These are phyloP conservation scores for Pyricularia sp. DNA, from an alignment of 2,329 filamentous ascomycete species.

Conservation along the genomic window DNA sequence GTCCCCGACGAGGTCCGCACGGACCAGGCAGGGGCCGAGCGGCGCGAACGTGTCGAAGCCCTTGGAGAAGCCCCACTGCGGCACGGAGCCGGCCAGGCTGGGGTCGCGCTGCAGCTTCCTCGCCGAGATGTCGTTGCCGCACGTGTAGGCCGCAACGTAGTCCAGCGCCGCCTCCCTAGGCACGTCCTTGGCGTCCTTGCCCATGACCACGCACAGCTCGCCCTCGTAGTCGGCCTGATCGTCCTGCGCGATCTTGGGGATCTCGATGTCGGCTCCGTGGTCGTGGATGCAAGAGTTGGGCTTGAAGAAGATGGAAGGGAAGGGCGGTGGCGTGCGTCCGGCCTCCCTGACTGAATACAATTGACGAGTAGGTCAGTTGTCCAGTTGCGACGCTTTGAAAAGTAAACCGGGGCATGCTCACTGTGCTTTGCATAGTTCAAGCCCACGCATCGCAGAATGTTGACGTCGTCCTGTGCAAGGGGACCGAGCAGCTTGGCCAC, in stretches of 20 bases:
- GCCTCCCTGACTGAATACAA: slow-evolving; percentile 35
- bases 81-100: slow-evolving; percentile 36
- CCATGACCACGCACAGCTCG: slow-evolving; percentile 20
- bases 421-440: slow-evolving; percentile 51
- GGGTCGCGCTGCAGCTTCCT: slow-evolving; percentile 39
- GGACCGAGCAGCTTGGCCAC: slow-evolving; percentile 46
- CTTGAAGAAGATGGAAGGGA: slow-evolving; percentile 42
- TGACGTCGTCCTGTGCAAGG: slow-evolving; percentile 37
- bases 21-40: slow-evolving; percentile 39
- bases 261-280: slow-evolving; percentile 26
- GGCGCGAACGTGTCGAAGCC: slow-evolving; percentile 48
- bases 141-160: slow-evolving; percentile 44
- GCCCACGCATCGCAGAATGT: slow-evolving; percentile 48
- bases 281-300: slow-evolving; percentile 27
- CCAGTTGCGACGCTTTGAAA: too few species aligned
- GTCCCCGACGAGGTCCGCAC: slow-evolving; percentile 28
- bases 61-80: slow-evolving; percentile 48
- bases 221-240: slow-evolving; percentile 29
- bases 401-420: not conserved
- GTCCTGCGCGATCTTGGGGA: slow-evolving; percentile 36
- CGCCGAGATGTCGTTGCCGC: slow-evolving; percentile 44
- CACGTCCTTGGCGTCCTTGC: slow-evolving; percentile 29
- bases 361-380: too few species aligned
- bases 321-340: slow-evolving; percentile 37
- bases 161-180: slow-evolving; percentile 29